A percentile compares a stretch with the other conserved stretches of the same genome.
Conservation (phyloP, 1,284 basidiomycete genomes). For the Lignosus rhinocerotis region DNA sequence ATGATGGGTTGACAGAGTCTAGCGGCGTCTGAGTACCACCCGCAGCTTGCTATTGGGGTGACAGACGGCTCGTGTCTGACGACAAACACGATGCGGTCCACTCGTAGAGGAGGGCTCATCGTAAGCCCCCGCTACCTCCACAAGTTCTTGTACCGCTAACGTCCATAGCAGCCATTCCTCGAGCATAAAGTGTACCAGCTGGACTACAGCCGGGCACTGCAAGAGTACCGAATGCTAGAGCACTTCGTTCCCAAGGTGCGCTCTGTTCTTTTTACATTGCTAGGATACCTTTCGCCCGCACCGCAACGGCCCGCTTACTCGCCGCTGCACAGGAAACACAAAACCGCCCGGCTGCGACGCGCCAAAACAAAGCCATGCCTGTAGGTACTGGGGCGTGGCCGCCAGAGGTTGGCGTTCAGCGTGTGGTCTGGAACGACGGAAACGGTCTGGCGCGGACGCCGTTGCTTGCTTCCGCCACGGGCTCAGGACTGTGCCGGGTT, state of each 20-base stretch:
- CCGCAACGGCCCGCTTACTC: not conserved
- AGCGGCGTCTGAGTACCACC: conserved; percentile 80
- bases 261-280: not conserved
- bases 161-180: conserved; percentile 63
- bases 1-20: conserved; percentile 51
- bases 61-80: conserved; percentile 80
- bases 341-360: conserved; percentile 48
- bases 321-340: conserved; percentile 50
- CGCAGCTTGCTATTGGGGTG: conserved; percentile 77
- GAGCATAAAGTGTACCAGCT: conserved; percentile 82
- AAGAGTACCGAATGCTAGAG: conserved; percentile 83
- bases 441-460: conserved; percentile 67
- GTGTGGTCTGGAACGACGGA: conserved; percentile 77
- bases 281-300: not conserved
- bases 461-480: conserved; percentile 77
- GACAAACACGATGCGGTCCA: conserved; percentile 69
- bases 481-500: conserved; percentile 82
- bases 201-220: conserved; percentile 75
- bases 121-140: conserved; percentile 42
- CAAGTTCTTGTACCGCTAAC: not conserved
- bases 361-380: conserved; percentile 33
- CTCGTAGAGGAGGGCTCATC: conserved; percentile 65
- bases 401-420: conserved; percentile 71
- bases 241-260: conserved; percentile 72
- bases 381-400: conserved; percentile 72